Base-by-base conservation (phyloP, 306 rosid species). In the Canavalia ensiformis region DNA sequence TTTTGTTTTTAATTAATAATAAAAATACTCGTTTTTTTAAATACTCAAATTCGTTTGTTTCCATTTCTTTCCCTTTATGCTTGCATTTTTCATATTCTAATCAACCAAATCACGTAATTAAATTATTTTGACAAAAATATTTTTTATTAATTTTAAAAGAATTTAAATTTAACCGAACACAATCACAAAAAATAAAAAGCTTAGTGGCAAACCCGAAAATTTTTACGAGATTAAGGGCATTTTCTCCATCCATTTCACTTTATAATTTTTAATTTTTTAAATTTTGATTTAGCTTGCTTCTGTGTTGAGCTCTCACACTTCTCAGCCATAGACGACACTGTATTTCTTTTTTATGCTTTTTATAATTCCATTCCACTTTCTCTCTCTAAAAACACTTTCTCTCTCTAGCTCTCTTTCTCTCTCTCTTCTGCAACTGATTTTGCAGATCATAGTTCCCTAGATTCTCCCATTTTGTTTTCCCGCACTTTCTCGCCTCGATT, bases 371-470 rank as follows among this genome's bases (percentile, higher is more conserved):
- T 69, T 44, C 31, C 29, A 28, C 69, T 72, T 77, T 56, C 69
- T 78, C 83, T 56, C 88, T 68, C 77, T 78, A 75, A n/a, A 75
- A 25, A 45, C 82, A n/a, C 75, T 63, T 67, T 64, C 82, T 50
- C 83, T 79, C 73, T 78, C 83, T 47, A 62, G 35, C 6, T 51
- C 75, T n/a, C 59, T 51, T 82, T 8, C 68, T 49, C 52, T 62
- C 84, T 46, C 86, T 74, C 84, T 80, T 78, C 94, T 90, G 91
- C 91, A 86, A 87, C 91, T 84, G 86, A 84, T 76, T 74, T 60
- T 84, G 50, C 90, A 86, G 95, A 95, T 91, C 97, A 88, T 83
- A 83, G 74, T 86, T 87, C 74, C 83, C 84, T 88, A 76, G 84
- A 83, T 80, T 88, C 87, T 87, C 89, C 87, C 89, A 82, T 87